A percentile compares a stretch with the other conserved stretches of the same genome.
Evolutionary conservation across 164 flowering plant genomes (phyloP).

Genomic region (Sedum album): DNA sequence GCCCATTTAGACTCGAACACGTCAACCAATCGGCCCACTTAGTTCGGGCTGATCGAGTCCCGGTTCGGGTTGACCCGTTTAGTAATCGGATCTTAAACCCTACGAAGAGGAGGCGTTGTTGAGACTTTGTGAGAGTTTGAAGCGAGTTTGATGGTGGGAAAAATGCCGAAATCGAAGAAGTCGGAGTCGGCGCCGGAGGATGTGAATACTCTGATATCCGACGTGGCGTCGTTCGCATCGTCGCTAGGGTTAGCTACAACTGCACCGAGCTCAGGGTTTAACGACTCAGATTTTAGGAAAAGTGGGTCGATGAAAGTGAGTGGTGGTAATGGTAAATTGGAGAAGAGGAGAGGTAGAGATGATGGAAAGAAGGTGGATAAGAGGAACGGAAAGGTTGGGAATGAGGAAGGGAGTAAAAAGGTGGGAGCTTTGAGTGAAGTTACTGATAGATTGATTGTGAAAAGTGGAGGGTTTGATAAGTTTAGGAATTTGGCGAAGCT

Average conservation of each 20-base stretch:
- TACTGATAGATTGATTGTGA: not conserved
- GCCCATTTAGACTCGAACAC: not conserved
- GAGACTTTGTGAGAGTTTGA: not conserved
- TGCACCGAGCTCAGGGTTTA: slow-evolving; percentile 50
- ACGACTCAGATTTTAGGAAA: slow-evolving; percentile 73
- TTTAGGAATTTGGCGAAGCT: slow-evolving; percentile 63
- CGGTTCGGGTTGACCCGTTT: not conserved
- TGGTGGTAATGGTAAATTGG: not conserved
- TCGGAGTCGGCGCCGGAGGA: slow-evolving; percentile 21
- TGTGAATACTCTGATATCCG: slow-evolving; percentile 41
- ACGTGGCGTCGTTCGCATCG: slow-evolving; percentile 70
- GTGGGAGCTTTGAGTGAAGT: not conserved
- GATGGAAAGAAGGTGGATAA: not conserved
- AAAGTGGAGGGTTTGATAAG: slow-evolving; percentile 17
- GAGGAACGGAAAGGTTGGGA: not conserved
- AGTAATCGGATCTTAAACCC: not conserved
- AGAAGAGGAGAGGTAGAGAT: not conserved
- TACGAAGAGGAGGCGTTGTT: not conserved
- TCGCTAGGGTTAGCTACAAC: slow-evolving; percentile 64
- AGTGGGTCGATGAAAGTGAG: slow-evolving; percentile 33
- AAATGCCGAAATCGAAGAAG: slow-evolving; percentile 32
- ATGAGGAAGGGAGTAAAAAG: slow-evolving; percentile 11
- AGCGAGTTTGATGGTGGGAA: not conserved
- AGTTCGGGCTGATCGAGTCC: not conserved
- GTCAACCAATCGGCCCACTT: too few relatives aligned